Base-by-base conservation (phyloP, 1,284 basidiomycete genomes). In the Malassezia caprae region DNA sequence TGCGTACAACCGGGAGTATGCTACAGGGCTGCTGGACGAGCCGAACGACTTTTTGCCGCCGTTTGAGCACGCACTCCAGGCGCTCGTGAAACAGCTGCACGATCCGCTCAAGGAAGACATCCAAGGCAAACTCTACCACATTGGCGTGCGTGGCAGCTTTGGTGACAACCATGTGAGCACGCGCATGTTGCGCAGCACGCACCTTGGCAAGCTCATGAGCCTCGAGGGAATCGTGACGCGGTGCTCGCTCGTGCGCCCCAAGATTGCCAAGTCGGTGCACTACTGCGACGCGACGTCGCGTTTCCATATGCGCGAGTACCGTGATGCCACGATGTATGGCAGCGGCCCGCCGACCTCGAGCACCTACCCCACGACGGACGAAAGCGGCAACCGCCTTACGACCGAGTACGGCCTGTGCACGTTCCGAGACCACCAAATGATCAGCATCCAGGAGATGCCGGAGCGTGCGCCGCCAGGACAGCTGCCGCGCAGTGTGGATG, bases 361-460 rank as follows among this genome's bases (percentile, higher is more conserved):
- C 6, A 66, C 66, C 32, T 86, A 86, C 28, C 94, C 94, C 0
- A 86, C 90, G 74, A 84, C 84, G 42, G 91, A 98, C 73, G 89
- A 90, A 44, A 86, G 90, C 53, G 90, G 89, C 2, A 83, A 85
- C 70, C 79, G 83, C 6, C 79, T 99, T 44, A 82, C 90, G 69
- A 96, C 87, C 70, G 94, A 99, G 78, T 98, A 85, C 72, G 94
- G 94, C 11, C 80, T 86, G 60, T 90, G 87, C 69, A 83, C 86
- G 5, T 99, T 94, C 80, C 82, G 88, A 55, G 94, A 99, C 77
- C 88, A 96, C 77, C 94, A 99, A 77, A 84, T 89, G 63, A 89
- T 98, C 72, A 90, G 85, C 72, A 96, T 99, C 60, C 94, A 99
- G 77, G 94, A 99, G 75, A 98, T 98, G 93, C 94, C 94, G 1